Evolutionary conservation across 176 grass and related monocot genomes (phyloP), one percentile per base, ranked within the genome.

Genomic region (Oryza coarctata): DNA sequence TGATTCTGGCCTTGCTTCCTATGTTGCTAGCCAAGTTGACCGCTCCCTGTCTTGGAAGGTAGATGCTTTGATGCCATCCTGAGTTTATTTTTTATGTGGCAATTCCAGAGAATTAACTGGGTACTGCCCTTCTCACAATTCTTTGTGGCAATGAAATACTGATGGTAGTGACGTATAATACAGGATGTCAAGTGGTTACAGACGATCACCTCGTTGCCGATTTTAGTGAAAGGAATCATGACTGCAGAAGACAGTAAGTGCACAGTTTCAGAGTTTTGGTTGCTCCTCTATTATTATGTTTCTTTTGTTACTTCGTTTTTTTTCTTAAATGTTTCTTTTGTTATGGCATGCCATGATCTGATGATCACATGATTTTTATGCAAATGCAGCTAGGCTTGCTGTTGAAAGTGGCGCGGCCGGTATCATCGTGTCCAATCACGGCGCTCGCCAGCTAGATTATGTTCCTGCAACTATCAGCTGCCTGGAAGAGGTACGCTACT

Each of bases 401-500:
- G 68, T 99, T 22, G 88, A 95, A 31, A 85, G 71, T 36, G 93
- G 93, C 1, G 89, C 84, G 20, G 84, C 91, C 7, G 96, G 93
- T 50, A 95, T 99, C 71, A 88, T 99, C 7, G 96, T 99, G 63
- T 99, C 96, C 36, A 99, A 99, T 20, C 96, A 99, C 12, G 96
- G 96, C 9, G 96, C 93, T 1, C 93, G 96, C 60, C 96, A 99
- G 80, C 87, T 99, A 12, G 93, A 99, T 65, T 99, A 95, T 43
- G 86, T 91, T n/a, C 93, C 96, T 22, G 96, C 91, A 65, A 95
- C 96, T 0, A 99, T 99, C 82, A 95, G 43, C 80, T 99, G 96
- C 74, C 87, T 95, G 25, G 96, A 99, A 88, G 96, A 99, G 90
- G 95, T 97, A 87, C 12, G 12, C 29, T 6, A 33, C 2, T 57